These are phyloP conservation scores for Xenoacremonium recifei DNA, from an alignment of 2,329 filamentous ascomycete genomes.

Conservation along the genomic window DNA sequence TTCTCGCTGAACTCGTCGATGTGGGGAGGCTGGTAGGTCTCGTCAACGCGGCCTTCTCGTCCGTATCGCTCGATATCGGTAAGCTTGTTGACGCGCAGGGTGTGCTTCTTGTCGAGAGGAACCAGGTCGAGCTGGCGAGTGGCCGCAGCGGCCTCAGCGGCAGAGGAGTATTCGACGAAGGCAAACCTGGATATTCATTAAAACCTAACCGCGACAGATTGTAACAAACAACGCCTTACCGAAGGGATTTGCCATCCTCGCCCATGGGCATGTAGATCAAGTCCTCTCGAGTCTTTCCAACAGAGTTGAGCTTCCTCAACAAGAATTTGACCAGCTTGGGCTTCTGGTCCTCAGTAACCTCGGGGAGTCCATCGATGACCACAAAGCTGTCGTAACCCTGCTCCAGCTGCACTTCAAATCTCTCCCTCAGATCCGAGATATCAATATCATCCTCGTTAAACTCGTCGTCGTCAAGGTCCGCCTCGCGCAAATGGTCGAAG, in stretches of 20 bases:
- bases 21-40: conserved; percentile 79
- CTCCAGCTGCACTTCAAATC: conserved; percentile 94
- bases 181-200: conserved; percentile 65
- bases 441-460: conserved; percentile 93
- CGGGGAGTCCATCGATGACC: conserved; percentile 89
- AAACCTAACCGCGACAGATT: not conserved
- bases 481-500: conserved; percentile 89
- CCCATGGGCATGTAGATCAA: conserved; percentile 91
- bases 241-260: conserved; percentile 80
- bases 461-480: conserved; percentile 81
- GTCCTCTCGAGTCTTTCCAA: conserved; percentile 83
- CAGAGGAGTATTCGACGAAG: conserved; percentile 92
- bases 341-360: conserved; percentile 86
- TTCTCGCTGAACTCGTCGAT: conserved; percentile 86
- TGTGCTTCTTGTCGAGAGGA: conserved; percentile 96
- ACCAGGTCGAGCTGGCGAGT: conserved; percentile 84
- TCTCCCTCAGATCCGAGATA: conserved; percentile 88
- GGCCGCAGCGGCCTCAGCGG: conserved; percentile 85
- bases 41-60: conserved; percentile 87
- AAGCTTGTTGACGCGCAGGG: conserved; percentile 92
- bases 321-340: conserved; percentile 95
- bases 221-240: conserved; percentile 54
- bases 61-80: conserved; percentile 97
- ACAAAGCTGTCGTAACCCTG: conserved; percentile 96
- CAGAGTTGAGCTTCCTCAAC: conserved; percentile 84